Conservation (phyloP, 306 rosid species). For the Notholithocarpus densiflorus region DNA sequence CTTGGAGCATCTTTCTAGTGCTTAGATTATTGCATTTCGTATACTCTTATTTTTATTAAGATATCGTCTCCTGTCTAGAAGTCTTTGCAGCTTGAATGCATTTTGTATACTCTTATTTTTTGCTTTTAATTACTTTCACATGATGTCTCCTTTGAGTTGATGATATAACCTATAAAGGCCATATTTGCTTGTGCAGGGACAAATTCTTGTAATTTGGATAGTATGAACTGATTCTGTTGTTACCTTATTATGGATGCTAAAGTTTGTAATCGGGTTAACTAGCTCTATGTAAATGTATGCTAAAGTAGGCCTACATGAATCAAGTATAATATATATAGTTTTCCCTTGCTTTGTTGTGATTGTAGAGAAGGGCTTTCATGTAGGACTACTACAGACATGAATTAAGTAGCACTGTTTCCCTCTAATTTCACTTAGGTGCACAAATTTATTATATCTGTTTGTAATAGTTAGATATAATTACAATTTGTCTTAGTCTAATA, state of each 20-base stretch:
- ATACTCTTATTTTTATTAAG: background rate
- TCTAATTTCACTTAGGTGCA: no score
- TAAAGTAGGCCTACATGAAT: background rate
- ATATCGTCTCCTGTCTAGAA: background rate
- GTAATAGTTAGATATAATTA: no score
- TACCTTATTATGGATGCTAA: no score
- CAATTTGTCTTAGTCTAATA: background rate
- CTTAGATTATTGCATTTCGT: background rate
- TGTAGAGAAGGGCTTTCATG: background rate
- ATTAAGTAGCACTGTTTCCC: no score
- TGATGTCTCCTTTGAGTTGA: background rate
- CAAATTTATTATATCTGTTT: no score
- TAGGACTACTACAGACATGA: no score
- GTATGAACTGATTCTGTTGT: no score
- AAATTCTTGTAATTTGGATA: background rate
- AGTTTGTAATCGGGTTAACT: background rate
- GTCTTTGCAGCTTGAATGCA: background rate
- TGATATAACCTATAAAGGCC: background rate
- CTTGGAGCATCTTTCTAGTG: background rate
- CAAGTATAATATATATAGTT: background rate
- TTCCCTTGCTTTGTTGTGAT: background rate
- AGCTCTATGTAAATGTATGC: background rate
- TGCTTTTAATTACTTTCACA: background rate
- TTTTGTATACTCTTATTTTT: background rate
- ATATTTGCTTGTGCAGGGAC: background rate